Evolutionary conservation across 2,329 filamentous ascomycete genomes (phyloP).

Genomic region (Cladorrhinum sp.): DNA sequence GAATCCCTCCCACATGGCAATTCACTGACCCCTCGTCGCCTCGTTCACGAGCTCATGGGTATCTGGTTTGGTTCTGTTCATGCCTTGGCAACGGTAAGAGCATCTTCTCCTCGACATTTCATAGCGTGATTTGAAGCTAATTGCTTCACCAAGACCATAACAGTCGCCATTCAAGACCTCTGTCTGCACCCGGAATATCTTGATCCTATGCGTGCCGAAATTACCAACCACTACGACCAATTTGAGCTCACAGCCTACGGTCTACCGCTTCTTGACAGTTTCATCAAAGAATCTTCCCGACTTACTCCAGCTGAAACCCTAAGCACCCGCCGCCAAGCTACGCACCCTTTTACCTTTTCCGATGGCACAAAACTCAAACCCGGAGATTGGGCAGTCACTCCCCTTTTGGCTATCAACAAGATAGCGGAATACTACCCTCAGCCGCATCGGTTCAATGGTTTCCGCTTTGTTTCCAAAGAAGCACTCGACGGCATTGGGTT

Average conservation of each 20-base stretch:
- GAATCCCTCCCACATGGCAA: constrained; percentile 28
- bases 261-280: constrained; percentile 27
- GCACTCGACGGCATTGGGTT: background rate
- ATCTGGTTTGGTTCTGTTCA: constrained; percentile 37
- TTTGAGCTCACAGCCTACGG: constrained; percentile 7
- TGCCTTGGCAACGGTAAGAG: constrained; percentile 27
- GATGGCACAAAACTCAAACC: constrained; percentile 7
- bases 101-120: background rate
- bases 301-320: constrained; percentile 19
- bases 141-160: background rate
- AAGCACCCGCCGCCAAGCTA: constrained; percentile 4
- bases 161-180: background rate
- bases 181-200: constrained; percentile 21
- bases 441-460: constrained; percentile 8
- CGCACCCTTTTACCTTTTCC: constrained; percentile 1
- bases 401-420: background rate
- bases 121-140: background rate
- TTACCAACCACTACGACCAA: background rate
- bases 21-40: constrained; percentile 28
- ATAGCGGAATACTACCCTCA: background rate
- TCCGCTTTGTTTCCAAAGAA: constrained; percentile 4
- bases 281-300: constrained; percentile 29
- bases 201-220: constrained; percentile 4
- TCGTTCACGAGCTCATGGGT: constrained; percentile 33
- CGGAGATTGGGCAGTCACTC: constrained; percentile 12